Evolutionary conservation across 2,329 filamentous ascomycete genomes (phyloP).

Genomic region (Botrytis sinoallii): DNA sequence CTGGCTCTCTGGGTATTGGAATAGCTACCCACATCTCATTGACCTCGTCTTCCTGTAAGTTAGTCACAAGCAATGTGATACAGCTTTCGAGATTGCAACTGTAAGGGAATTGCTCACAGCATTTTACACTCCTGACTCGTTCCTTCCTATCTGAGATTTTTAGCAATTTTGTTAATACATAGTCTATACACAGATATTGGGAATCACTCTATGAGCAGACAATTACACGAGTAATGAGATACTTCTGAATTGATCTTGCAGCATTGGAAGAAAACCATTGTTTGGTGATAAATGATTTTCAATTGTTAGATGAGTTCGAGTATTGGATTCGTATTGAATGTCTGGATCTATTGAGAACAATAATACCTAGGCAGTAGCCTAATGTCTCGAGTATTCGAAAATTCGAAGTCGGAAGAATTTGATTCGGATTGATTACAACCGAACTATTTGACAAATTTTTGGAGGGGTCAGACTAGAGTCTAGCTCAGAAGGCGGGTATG

Average conservation of each 20-base stretch:
- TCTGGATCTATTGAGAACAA: too few species aligned
- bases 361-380: too few species aligned
- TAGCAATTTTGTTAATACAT: background rate
- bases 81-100: accelerated
- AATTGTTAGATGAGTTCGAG: background rate
- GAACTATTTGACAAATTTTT: background rate
- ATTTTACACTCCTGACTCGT: background rate
- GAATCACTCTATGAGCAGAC: background rate
- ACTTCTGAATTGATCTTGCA: background rate
- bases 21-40: background rate
- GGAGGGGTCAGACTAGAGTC: background rate
- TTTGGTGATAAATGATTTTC: background rate
- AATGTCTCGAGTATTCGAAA: background rate
- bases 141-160: background rate
- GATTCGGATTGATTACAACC: background rate
- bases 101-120: background rate
- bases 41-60: background rate
- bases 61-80: background rate
- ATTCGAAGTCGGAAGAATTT: background rate
- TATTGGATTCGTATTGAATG: background rate
- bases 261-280: background rate
- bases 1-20: too few species aligned
- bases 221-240: background rate
- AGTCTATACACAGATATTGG: background rate
- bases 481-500: background rate